Base-by-base conservation (phyloP, 2,329 filamentous ascomycete species). In the Fusarium denticulatum region DNA sequence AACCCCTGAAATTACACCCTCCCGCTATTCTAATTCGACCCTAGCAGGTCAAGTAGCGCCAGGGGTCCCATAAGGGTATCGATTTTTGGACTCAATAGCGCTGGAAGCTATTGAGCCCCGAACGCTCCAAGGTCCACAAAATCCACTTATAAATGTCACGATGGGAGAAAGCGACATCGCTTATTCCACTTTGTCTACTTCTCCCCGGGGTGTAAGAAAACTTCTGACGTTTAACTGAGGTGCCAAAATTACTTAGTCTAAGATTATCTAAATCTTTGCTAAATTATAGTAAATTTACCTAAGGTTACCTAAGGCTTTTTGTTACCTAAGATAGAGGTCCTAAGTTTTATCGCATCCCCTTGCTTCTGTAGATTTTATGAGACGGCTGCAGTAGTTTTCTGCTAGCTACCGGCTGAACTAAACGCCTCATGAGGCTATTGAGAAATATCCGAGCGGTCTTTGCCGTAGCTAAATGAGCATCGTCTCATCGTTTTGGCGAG, bases 381-480 rank as follows among this genome's bases (percentile, higher is more conserved):
- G 5, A 5, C 1, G 1, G 14, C 12, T 40, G 22, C 20, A 28
- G 20, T 30, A 40, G 52, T n/a, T 20, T 0, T 7, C 0, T 22
- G 52, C 52, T 56, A 30, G 26, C 5, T 20, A 7, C 6, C 8
- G 11, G 26, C 34, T 55, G 26, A n/a, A n/a, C 2, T n/a, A n/a
- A n/a, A n/a, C n/a, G n/a, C n/a, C n/a, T n/a, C 26, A 11, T 15
- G 36, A 42, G 5, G 52, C 26, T 56, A 56, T 43, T 24, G 37
- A 11, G 11, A 14, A 32, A 24, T 9, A 30, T 56, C 26, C 9
- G 52, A 32, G 26, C 15, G 52, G 37, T 24, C 26, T 20, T 14
- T 56, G 10, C 26, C 15, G 26, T 18, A 20, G 12, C 20, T 24
- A 18, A 32, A 56, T 30, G 37, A 43, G 37, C 16, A 3, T 56